These are phyloP conservation scores for Thelonectria olida DNA, from an alignment of 2,329 filamentous ascomycete species.

Conservation along the genomic window DNA sequence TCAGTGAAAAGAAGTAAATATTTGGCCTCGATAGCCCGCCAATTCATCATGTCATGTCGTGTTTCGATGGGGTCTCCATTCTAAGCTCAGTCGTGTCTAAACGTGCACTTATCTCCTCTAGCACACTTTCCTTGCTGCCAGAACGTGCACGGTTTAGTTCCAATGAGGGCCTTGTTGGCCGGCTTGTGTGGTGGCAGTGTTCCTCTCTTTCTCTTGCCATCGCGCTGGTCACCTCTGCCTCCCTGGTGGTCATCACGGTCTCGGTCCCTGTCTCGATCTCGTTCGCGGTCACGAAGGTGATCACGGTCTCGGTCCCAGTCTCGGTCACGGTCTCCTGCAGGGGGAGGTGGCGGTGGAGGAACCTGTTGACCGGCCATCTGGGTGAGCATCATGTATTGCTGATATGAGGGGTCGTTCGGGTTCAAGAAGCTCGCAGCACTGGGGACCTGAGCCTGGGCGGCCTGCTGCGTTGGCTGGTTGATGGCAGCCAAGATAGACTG, in stretches of 20 bases:
- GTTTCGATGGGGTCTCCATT: conserved; percentile 9
- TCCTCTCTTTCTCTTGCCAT: conserved; percentile 52
- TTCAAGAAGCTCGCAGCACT: conserved; percentile 42
- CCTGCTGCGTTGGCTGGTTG: conserved; percentile 46
- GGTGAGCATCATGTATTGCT: conserved; percentile 50
- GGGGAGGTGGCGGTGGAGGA: conserved; percentile 33
- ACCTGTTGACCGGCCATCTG: conserved; percentile 48
- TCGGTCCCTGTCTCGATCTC: conserved; percentile 42
- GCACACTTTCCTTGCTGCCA: conserved; percentile 76
- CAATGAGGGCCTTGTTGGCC: conserved; percentile 66
- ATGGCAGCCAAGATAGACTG: conserved; percentile 57
- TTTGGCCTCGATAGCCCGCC: conserved; percentile 4
- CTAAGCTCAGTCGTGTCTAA: conserved; percentile 66
- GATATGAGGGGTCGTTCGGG: conserved; percentile 51
- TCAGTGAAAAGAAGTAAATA: conserved; percentile 2
- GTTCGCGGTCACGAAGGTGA: conserved; percentile 42
- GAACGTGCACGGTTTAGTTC: conserved; percentile 76
- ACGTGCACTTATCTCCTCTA: conserved; percentile 79
- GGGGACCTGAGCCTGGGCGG: conserved; percentile 29
- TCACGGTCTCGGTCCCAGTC: conserved; percentile 46
- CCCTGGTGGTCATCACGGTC: conserved; percentile 47
- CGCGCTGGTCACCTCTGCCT: conserved; percentile 44
- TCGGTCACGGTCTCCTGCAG: conserved; percentile 39
- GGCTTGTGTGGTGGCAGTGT: conserved; percentile 54
- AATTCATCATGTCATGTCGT: conserved; percentile 8